These are phyloP conservation scores for Podospora didyma DNA, from an alignment of 495 filamentous ascomycete genomes.

Conservation along the genomic window DNA sequence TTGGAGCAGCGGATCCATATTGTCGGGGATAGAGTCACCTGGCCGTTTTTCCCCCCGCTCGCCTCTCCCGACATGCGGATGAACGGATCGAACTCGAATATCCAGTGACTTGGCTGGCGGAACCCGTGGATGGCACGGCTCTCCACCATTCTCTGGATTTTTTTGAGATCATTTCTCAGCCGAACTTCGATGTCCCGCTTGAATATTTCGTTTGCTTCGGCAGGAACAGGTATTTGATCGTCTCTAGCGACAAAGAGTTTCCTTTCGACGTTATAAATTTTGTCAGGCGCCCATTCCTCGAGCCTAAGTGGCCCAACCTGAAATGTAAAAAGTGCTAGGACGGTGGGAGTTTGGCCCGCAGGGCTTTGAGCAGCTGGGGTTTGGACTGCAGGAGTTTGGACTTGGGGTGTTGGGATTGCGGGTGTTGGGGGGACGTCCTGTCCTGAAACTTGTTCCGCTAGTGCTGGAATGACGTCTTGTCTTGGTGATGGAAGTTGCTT, in stretches of 20 bases:
- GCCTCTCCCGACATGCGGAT: constrained; percentile 3
- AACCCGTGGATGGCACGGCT: neutral
- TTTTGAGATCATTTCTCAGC: neutral
- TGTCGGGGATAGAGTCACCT: neutral
- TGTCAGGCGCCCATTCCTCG: no score
- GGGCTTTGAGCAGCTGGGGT: no score
- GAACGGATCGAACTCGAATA: neutral
- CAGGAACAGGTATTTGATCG: neutral
- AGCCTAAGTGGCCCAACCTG: no score
- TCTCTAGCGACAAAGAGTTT: constrained; percentile 1
- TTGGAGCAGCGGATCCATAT: constrained; percentile 2
- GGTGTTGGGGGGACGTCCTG: neutral
- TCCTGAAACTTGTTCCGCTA: neutral
- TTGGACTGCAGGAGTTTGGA: no score
- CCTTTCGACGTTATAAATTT: neutral
- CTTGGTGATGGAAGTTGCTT: neutral
- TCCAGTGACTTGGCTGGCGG: neutral
- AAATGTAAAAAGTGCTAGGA: no score
- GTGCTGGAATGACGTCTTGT: neutral
- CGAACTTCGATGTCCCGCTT: neutral
- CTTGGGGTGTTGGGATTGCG: no score
- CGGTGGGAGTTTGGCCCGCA: no score
- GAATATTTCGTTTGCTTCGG: neutral
- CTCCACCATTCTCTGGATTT: neutral
- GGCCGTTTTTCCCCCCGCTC: neutral